Percentiles rank a stretch among this genome's conserved stretches.
Evolutionary conservation across 306 rosid genomes (phyloP).

Genomic region (Cyclanthera cordifolia): DNA sequence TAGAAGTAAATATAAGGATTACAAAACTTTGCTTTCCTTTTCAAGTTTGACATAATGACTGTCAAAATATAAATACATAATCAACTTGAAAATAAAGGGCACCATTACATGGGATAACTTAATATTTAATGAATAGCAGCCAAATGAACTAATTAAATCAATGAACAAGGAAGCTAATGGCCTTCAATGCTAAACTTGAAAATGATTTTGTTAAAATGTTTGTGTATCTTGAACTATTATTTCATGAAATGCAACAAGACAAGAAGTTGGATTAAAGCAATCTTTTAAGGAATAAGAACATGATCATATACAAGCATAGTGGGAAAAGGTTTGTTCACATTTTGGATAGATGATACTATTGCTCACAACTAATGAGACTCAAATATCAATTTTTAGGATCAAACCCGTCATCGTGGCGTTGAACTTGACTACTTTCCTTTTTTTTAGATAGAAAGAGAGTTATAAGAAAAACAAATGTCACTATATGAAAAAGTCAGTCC

Average conservation of each 20-base stretch:
- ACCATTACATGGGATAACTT: neutral
- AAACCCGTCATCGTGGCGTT: too few species aligned
- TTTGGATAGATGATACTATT: too few species aligned
- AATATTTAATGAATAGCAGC: neutral
- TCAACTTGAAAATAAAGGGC: neutral
- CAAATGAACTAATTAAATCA: neutral
- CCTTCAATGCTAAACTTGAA: neutral
- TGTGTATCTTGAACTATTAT: neutral
- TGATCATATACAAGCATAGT: neutral
- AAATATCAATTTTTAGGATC: too few species aligned
- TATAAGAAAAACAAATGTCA: neutral
- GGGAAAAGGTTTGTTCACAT: neutral
- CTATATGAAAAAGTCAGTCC: neutral
- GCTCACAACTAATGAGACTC: too few species aligned
- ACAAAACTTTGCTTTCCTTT: neutral
- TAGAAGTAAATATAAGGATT: neutral
- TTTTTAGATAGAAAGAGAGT: neutral
- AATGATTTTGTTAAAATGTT: conserved; percentile 1
- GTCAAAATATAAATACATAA: neutral
- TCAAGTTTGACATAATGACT: neutral
- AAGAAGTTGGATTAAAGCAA: neutral
- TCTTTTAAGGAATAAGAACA: neutral
- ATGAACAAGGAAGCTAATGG: neutral
- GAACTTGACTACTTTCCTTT: too few species aligned
- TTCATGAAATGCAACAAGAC: neutral